phyloP scores from a whole-genome alignment of 176 grass and related monocot species.

The Musa beccarii region DNA sequence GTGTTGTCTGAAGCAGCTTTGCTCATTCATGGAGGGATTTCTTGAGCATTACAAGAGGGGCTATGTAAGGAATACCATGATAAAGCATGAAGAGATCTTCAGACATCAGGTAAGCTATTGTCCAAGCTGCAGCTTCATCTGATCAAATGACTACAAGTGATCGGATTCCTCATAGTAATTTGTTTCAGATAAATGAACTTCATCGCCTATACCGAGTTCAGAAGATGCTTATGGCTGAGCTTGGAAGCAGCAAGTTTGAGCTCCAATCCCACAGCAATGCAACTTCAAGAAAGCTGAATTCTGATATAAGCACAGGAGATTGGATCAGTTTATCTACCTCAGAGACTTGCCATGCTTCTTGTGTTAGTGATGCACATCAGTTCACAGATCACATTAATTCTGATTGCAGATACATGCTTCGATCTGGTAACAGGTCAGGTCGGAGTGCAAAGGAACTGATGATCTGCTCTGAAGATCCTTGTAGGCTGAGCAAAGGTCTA shows the following conservation, averaged over 20 bases:
- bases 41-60: background rate
- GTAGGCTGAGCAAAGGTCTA: background rate
- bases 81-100: conserved; percentile 2
- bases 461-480: background rate
- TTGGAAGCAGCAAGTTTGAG: background rate
- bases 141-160: no score
- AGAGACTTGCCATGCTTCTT: background rate
- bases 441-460: background rate
- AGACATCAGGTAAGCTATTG: background rate
- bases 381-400: background rate
- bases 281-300: background rate
- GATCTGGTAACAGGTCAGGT: background rate
- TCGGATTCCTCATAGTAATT: background rate
- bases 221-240: background rate
- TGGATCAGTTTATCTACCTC: conserved; percentile 6
- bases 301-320: background rate
- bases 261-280: background rate
- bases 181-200: background rate
- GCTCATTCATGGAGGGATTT: background rate
- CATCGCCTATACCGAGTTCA: conserved; percentile 6
- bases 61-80: background rate
- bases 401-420: background rate
- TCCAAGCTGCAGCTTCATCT: background rate
- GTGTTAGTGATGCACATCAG: background rate
- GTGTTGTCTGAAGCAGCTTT: background rate